Conservation (phyloP, 345 rosid genomes). For the Limnanthes douglasii region DNA sequence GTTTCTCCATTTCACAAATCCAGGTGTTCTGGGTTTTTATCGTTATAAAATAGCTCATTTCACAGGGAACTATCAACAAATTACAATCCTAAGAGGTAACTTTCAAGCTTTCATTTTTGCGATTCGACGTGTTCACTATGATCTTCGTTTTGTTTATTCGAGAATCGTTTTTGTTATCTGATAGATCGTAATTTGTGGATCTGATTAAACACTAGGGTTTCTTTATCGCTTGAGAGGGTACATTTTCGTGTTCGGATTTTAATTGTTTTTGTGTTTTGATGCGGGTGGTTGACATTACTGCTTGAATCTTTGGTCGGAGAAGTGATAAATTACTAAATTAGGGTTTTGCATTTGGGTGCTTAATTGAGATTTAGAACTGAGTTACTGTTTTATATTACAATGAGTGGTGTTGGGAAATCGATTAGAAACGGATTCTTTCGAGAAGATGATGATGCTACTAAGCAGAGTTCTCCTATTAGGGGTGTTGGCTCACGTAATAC, state of each 20-base stretch:
- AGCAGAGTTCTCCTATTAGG: conserved; percentile 44
- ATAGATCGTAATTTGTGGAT: conserved; percentile 14
- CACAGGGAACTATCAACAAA: no score
- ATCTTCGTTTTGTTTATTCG: conserved; percentile 4
- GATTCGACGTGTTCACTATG: neutral
- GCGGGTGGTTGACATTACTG: conserved; percentile 4
- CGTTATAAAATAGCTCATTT: no score
- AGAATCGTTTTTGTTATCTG: neutral
- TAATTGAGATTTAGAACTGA: neutral
- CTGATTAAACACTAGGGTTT: conserved; percentile 12
- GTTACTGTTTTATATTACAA: conserved; percentile 9
- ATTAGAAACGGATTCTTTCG: conserved; percentile 9
- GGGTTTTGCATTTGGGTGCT: conserved; percentile 2
- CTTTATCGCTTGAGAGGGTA: neutral
- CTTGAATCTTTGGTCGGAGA: conserved; percentile 4
- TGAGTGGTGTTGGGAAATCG: conserved; percentile 36
- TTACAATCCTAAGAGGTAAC: no score
- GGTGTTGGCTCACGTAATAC: conserved; percentile 60
- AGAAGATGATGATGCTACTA: conserved; percentile 35
- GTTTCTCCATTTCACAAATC: conserved; percentile 5
- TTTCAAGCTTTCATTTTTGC: conserved; percentile 8
- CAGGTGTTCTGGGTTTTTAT: no score
- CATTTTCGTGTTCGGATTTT: conserved; percentile 5
- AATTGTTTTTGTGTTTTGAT: conserved; percentile 12
- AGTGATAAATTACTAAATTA: conserved; percentile 6